Evolutionary conservation across 2,329 filamentous ascomycete genomes (phyloP), one percentile per base, ranked within the genome.

Genomic region (Fusarium musae): DNA sequence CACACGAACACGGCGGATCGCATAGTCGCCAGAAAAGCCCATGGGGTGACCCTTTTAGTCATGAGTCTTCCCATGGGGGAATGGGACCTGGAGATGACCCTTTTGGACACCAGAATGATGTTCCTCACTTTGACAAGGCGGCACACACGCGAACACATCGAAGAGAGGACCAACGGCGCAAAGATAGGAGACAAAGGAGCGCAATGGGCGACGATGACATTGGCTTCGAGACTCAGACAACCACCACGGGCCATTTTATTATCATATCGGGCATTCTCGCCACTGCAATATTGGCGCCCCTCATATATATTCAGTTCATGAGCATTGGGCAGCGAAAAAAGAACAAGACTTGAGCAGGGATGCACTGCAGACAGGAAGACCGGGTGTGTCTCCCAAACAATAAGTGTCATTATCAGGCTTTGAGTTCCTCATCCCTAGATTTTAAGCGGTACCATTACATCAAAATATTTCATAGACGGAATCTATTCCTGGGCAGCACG

Each of bases 111-210:
- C 81, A 84, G 37, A 84, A 89, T 62, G 86, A 91, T 39, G 85
- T 94, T 37, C 89, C 91, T 74, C 93, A 97, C 83, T 99, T 97
- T 76, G 92, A 98, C 83, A 88, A 89, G 44, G 85, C 84, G 46
- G 87, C 88, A 15, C 95, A 97, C 82, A 90, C 91, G 76, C 86
- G 90, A 70, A 97, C 94, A 66, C 94, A 97, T 72, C 85, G 88
- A 56, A 85, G 87, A 39, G 87, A 93, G 75, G 89, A 93, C 73
- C 81, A 83, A 47, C 81, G 85, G 10, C 81, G 83, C 26, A 80
- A 77, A 75, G 69, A 75, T 50, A 69, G 84, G 21, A 69, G 84
- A 21, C 78, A 79, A 46, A 78, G 78, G 40, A 75, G 79, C 79
- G 87, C 76, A 80, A 86, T 76, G 79, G 85, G 77, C 16, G 79